phyloP scores from a whole-genome alignment of 108 stramenopile species.

The Fragilaria crotonensis region DNA sequence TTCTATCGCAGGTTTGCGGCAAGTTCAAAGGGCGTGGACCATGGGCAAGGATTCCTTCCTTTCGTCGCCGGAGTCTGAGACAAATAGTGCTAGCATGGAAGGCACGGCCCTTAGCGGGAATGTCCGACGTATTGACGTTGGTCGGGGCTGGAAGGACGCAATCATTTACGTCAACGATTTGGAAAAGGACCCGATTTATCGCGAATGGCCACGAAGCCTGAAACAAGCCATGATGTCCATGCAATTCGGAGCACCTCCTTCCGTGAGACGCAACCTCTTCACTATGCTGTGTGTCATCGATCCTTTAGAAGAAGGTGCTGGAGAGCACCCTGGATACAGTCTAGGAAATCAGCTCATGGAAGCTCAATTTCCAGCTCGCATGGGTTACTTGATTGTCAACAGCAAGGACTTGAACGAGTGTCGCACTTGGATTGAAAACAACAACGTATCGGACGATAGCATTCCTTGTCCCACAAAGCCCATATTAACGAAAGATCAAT shows the following conservation, averaged over 20 bases:
- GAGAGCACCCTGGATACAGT: slow-evolving; percentile 17
- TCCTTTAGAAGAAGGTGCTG: slow-evolving; percentile 24
- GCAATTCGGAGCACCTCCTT: slow-evolving; percentile 70
- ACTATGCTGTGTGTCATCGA: slow-evolving; percentile 67
- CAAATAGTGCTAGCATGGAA: slow-evolving; percentile 15
- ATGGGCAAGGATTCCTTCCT: slow-evolving; percentile 40
- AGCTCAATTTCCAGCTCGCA: slow-evolving; percentile 44
- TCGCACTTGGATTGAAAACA: slow-evolving; percentile 13
- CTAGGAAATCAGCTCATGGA: slow-evolving; percentile 53
- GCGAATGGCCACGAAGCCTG: slow-evolving; percentile 45
- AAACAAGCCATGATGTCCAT: slow-evolving; percentile 57
- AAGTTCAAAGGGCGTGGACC: slow-evolving; percentile 45
- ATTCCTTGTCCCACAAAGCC: slow-evolving; percentile 28
- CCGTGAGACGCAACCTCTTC: slow-evolving; percentile 70
- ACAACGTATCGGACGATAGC: slow-evolving; percentile 15
- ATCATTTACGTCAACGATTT: slow-evolving; percentile 77
- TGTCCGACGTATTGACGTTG: slow-evolving; percentile 68
- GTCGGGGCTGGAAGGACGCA: slow-evolving; percentile 53
- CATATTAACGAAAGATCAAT: slow-evolving; percentile 3
- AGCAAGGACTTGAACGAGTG: slow-evolving; percentile 38
- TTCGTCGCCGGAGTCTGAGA: slow-evolving; percentile 4
- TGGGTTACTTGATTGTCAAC: slow-evolving; percentile 58
- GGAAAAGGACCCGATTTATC: slow-evolving; percentile 63
- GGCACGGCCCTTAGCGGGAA: slow-evolving; percentile 19
- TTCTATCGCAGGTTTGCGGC: slow-evolving; percentile 28